Evolutionary conservation across 2,329 filamentous ascomycete species (phyloP).

Genomic region (Fusarium transvaalense): DNA sequence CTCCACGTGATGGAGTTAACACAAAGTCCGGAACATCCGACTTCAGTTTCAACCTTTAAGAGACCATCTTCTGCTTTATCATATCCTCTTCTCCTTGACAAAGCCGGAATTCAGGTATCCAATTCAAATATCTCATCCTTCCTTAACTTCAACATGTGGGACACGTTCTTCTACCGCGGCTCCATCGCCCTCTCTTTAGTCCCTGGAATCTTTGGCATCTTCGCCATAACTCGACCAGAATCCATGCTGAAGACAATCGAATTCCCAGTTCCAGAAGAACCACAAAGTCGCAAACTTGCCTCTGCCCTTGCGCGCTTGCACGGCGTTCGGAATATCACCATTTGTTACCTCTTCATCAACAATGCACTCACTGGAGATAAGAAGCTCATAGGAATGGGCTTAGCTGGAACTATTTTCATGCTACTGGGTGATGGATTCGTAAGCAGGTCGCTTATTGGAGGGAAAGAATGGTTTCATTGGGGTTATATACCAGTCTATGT

Average conservation of each 20-base stretch:
- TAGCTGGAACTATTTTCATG: conserved; percentile 21
- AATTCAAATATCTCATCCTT: neutral
- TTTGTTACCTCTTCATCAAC: conserved; percentile 36
- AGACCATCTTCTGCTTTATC: neutral
- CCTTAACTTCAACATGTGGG: conserved; percentile 1
- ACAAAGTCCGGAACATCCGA: neutral
- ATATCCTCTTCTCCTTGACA: neutral
- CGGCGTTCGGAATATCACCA: conserved; percentile 34
- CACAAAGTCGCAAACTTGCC: conserved; percentile 16
- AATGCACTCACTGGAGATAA: conserved; percentile 30
- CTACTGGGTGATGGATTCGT: conserved; percentile 32
- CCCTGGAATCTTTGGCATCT: conserved; percentile 35
- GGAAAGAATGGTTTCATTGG: conserved; percentile 44
- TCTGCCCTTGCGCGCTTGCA: conserved; percentile 29
- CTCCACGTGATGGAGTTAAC: neutral
- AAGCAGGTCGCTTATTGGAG: conserved; percentile 27
- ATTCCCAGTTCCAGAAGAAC: conserved; percentile 31
- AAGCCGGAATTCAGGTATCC: too few relatives aligned
- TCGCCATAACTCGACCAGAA: conserved; percentile 30
- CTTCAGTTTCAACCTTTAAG: neutral
- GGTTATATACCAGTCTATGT: conserved; percentile 23
- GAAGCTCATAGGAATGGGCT: conserved; percentile 10
- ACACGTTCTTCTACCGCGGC: conserved; percentile 31
- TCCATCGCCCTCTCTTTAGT: conserved; percentile 26
- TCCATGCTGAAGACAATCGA: conserved; percentile 17